Conservation (phyloP, 1,139 yeast genomes). For the Saccharomyces hybrid region DNA sequence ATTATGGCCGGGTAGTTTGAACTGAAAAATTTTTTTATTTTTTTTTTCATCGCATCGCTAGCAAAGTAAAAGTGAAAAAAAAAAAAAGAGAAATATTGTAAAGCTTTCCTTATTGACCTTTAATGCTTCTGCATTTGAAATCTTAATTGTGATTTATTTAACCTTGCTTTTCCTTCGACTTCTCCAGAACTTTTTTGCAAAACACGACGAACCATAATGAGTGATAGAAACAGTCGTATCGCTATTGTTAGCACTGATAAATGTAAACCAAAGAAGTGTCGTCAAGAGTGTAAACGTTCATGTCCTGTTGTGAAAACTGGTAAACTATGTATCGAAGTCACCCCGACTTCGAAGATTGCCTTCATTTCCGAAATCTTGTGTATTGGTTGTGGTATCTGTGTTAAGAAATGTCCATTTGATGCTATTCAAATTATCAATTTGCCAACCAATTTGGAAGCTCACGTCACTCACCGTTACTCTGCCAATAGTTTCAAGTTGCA, state of each 20-base stretch:
- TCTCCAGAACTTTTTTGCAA: neutral
- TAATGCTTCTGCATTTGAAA: neutral
- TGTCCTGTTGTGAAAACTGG: slow-evolving; percentile 99
- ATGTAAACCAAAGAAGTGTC: slow-evolving; percentile 97
- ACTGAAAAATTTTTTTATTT: slow-evolving; percentile 8
- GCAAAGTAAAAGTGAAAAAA: neutral
- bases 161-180: neutral
- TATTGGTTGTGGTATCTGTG: slow-evolving; percentile 99
- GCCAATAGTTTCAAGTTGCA: slow-evolving; percentile 97
- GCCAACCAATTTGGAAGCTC: slow-evolving; percentile 87
- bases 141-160: neutral
- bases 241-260: slow-evolving; percentile 90
- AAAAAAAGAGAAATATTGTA: neutral
- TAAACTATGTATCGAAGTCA: slow-evolving; percentile 91
- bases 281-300: slow-evolving; percentile 92
- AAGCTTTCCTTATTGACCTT: neutral
- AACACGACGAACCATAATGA: slow-evolving; percentile 32
- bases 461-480: slow-evolving; percentile 94
- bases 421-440: slow-evolving; percentile 92
- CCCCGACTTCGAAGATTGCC: slow-evolving; percentile 85
- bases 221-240: slow-evolving; percentile 69
- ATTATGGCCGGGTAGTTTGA: neutral
- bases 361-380: slow-evolving; percentile 92
- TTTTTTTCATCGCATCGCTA: slow-evolving; percentile 5
- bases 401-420: slow-evolving; percentile 95